Percentiles rank a stretch among this genome's conserved stretches.
Evolutionary conservation across 2,329 filamentous ascomycete genomes (phyloP).

Genomic region (Neonectria magnoliae): DNA sequence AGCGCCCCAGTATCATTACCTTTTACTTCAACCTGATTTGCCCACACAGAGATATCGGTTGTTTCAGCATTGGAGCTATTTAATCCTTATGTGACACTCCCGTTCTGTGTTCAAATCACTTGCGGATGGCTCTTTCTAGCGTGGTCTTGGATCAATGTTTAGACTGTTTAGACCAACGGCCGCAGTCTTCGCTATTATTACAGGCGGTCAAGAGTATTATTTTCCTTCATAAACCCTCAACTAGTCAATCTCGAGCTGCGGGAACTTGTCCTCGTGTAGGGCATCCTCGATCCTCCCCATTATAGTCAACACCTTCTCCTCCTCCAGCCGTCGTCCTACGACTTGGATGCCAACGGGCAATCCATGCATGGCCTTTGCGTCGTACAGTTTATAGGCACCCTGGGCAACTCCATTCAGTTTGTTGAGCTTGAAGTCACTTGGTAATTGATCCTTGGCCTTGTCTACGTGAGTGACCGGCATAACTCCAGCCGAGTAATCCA

Average conservation of each 20-base stretch:
- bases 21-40: slow-evolving; percentile 28
- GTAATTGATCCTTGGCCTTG: slow-evolving; percentile 70
- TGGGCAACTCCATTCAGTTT: slow-evolving; percentile 81
- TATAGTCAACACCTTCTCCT: slow-evolving; percentile 85
- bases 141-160: neutral
- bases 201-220: neutral
- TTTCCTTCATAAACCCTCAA: neutral
- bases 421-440: slow-evolving; percentile 66
- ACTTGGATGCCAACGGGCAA: slow-evolving; percentile 88
- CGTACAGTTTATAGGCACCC: slow-evolving; percentile 88
- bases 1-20: slow-evolving; percentile 23
- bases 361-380: slow-evolving; percentile 84
- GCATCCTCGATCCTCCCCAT: slow-evolving; percentile 85
- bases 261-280: slow-evolving; percentile 67
- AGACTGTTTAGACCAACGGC: neutral
- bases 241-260: slow-evolving; percentile 60
- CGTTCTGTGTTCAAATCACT: neutral
- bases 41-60: neutral
- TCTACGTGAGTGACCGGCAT: slow-evolving; percentile 89
- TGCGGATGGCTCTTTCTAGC: neutral
- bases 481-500: slow-evolving; percentile 87
- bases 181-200: neutral
- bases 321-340: slow-evolving; percentile 80
- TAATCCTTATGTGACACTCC: neutral
- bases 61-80: slow-evolving; percentile 38